These are phyloP conservation scores for Prunus mongolica DNA, from an alignment of 306 rosid genomes.

Conservation along the genomic window DNA sequence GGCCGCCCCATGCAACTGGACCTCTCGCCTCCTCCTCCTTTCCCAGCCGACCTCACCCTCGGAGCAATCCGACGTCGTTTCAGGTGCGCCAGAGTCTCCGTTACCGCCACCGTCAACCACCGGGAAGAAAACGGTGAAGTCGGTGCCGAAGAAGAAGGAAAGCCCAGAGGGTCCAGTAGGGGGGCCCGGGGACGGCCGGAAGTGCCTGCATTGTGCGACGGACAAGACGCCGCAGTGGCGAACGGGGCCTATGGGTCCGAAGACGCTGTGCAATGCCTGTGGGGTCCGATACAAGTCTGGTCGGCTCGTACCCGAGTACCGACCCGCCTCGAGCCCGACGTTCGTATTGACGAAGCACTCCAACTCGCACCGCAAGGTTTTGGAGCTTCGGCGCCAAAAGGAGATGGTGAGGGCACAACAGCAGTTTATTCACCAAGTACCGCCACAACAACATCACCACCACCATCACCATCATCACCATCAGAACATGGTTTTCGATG, in stretches of 20 bases:
- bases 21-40: slow-evolving; percentile 59
- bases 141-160: slow-evolving; percentile 46
- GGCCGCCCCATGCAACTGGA: slow-evolving; percentile 79
- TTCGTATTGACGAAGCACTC: slow-evolving; percentile 87
- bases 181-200: slow-evolving; percentile 46
- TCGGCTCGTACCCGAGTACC: slow-evolving; percentile 75
- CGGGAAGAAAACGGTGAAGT: slow-evolving; percentile 35
- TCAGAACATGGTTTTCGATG: slow-evolving; percentile 54
- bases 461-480: slow-evolving; percentile 34
- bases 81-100: not conserved
- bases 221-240: slow-evolving; percentile 97
- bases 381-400: slow-evolving; percentile 90
- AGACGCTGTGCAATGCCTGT: slow-evolving; percentile 78
- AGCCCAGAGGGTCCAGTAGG: slow-evolving; percentile 14
- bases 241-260: slow-evolving; percentile 86
- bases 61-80: slow-evolving; percentile 20
- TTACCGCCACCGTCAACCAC: not conserved
- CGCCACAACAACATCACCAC: slow-evolving; percentile 30
- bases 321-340: slow-evolving; percentile 96
- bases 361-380: slow-evolving; percentile 86
- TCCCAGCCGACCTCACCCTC: slow-evolving; percentile 40
- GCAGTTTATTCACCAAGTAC: slow-evolving; percentile 20
- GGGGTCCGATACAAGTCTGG: slow-evolving; percentile 92
- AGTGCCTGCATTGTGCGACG: slow-evolving; percentile 83
- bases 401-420: slow-evolving; percentile 47